A percentile compares a stretch with the other conserved stretches of the same genome.
phyloP scores from a whole-genome alignment of 2,329 filamentous ascomycete species.

The Stagonosporopsis vannaccii region DNA sequence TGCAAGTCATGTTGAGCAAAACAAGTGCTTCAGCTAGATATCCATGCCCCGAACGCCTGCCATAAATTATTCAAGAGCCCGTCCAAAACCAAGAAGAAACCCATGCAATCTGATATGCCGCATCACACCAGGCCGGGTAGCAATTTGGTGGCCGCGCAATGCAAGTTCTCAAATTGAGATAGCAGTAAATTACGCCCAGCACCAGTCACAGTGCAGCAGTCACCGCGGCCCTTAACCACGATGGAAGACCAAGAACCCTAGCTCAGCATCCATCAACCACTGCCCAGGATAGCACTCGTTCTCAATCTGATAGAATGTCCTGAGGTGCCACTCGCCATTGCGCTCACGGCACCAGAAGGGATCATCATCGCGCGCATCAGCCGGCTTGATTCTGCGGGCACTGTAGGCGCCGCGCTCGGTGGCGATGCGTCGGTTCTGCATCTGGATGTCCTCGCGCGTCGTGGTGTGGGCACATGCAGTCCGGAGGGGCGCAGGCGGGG shows the following conservation, averaged over 20 bases:
- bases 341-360: conserved; percentile 49
- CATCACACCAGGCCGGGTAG: not conserved
- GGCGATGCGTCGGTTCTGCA: conserved; percentile 41
- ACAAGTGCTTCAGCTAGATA: not conserved
- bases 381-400: conserved; percentile 40
- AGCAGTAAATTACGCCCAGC: not conserved
- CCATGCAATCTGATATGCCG: not conserved
- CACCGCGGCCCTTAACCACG: conserved; percentile 25
- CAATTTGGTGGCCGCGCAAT: not conserved
- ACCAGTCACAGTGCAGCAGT: not conserved
- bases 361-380: conserved; percentile 43
- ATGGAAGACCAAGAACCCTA: conserved; percentile 45
- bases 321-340: conserved; percentile 47
- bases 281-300: conserved; percentile 47
- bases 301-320: conserved; percentile 49
- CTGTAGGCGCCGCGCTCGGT: conserved; percentile 44
- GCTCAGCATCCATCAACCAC: conserved; percentile 46
- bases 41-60: not conserved
- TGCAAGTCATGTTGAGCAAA: conserved; percentile 1
- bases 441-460: conserved; percentile 38
- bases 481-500: conserved; percentile 14
- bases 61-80: not conserved
- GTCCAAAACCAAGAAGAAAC: not conserved
- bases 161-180: not conserved
- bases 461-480: conserved; percentile 22